Evolutionary conservation across 177 flowering plant genomes (phyloP).

Genomic region (Vitis hybrid): DNA sequence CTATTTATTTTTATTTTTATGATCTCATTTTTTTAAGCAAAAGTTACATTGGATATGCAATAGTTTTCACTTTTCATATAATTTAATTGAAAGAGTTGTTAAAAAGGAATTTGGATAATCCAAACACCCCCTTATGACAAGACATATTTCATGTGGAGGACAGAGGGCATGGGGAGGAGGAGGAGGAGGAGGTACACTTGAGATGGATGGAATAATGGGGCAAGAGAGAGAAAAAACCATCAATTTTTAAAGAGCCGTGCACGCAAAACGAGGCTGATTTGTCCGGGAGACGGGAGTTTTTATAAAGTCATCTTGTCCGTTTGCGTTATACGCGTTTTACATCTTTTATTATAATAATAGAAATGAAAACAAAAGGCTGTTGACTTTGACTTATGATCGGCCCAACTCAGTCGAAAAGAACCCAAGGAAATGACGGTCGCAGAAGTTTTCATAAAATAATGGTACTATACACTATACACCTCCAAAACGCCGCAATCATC

Average conservation of each 20-base stretch:
- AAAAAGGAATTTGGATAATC: too few relatives aligned
- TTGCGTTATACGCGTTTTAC: constrained; percentile 32
- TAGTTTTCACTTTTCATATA: too few relatives aligned
- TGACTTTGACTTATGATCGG: constrained; percentile 36
- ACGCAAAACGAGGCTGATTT: constrained; percentile 41
- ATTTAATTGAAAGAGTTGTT: too few relatives aligned
- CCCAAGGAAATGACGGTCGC: background rate
- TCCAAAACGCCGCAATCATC: constrained; percentile 39
- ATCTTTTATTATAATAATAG: background rate
- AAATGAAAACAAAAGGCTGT: constrained; percentile 7
- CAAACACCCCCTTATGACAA: too few relatives aligned
- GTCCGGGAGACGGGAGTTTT: constrained; percentile 11
- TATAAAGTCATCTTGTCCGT: constrained; percentile 18
- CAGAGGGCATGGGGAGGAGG: too few relatives aligned
- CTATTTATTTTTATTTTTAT: too few relatives aligned
- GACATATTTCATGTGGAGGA: too few relatives aligned
- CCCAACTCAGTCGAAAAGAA: background rate
- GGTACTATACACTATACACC: background rate
- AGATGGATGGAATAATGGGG: background rate
- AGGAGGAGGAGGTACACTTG: background rate
- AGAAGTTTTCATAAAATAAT: background rate
- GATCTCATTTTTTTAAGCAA: too few relatives aligned
- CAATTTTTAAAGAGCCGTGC: constrained; percentile 28
- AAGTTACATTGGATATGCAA: too few relatives aligned
- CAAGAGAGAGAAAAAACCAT: background rate